Evolutionary conservation across 1,139 yeast genomes (phyloP).

Genomic region (Debaryomycetaceae sp.): DNA sequence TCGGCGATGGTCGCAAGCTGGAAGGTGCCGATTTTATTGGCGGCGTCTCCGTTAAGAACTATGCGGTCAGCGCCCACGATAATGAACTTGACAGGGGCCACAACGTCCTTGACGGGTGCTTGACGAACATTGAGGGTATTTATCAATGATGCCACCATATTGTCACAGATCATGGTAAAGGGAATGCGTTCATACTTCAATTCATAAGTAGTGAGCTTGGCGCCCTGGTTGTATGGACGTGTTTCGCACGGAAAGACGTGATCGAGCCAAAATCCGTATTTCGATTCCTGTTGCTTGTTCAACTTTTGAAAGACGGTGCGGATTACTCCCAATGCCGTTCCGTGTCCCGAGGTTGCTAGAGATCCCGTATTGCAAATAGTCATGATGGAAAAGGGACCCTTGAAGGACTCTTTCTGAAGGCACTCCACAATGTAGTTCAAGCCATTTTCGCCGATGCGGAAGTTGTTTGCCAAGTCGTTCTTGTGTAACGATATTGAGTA

Average conservation of each 20-base stretch:
- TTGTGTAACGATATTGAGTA: constrained; percentile 55
- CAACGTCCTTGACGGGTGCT: constrained; percentile 10
- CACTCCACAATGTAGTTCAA: constrained; percentile 48
- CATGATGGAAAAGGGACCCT: constrained; percentile 65
- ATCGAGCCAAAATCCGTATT: constrained; percentile 30
- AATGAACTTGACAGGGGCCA: constrained; percentile 66
- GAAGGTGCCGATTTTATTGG: constrained; percentile 94
- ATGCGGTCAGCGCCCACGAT: constrained; percentile 99
- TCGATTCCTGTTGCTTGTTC: constrained; percentile 12
- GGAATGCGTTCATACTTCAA: constrained; percentile 79
- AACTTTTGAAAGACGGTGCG: constrained; percentile 53
- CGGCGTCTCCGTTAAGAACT: constrained; percentile 86
- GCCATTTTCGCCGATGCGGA: constrained; percentile 72
- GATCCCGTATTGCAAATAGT: constrained; percentile 88
- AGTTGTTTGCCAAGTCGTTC: constrained; percentile 70
- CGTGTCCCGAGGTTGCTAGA: constrained; percentile 93
- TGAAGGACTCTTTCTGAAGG: constrained; percentile 37
- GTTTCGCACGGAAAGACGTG: constrained; percentile 89
- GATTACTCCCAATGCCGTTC: constrained; percentile 89
- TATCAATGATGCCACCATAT: constrained; percentile 78
- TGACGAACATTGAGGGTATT: constrained; percentile 13
- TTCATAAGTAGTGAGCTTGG: constrained; percentile 86
- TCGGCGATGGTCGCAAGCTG: constrained; percentile 66
- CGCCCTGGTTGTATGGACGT: constrained; percentile 94
- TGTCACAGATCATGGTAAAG: constrained; percentile 79